Conservation (phyloP, 768 basidiomycete species). For the Pleurotus citrinopileatus region DNA sequence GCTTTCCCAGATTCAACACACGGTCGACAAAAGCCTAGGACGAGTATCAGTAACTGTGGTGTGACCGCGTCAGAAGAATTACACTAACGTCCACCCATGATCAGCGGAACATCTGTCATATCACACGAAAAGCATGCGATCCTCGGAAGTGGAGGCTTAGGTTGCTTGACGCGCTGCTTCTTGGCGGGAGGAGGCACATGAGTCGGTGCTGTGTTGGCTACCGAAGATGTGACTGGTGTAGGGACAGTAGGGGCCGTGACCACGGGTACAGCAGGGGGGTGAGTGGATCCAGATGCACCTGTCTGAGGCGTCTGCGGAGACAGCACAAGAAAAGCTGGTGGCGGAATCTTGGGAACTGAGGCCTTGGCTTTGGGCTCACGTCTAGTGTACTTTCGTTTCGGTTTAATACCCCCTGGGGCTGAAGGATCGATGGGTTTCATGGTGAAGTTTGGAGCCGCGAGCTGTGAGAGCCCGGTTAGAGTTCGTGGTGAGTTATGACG, state of each 20-base stretch:
- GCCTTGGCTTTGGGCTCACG: slow-evolving; percentile 21
- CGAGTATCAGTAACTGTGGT: not conserved
- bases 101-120: slow-evolving; percentile 69
- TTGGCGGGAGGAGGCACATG: slow-evolving; percentile 28
- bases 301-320: not conserved
- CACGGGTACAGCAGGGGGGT: not conserved
- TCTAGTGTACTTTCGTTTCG: slow-evolving; percentile 24
- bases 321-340: slow-evolving; percentile 2
- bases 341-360: not conserved
- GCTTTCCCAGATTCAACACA: slow-evolving; percentile 58
- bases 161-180: slow-evolving; percentile 35
- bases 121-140: slow-evolving; percentile 61
- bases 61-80: not conserved
- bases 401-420: slow-evolving; percentile 24
- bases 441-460: slow-evolving; percentile 41
- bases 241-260: not conserved
- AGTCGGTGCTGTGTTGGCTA: slow-evolving; percentile 2
- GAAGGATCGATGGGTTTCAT: slow-evolving; percentile 61
- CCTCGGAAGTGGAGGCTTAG: slow-evolving; percentile 29
- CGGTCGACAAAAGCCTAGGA: slow-evolving; percentile 62
- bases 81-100: slow-evolving; percentile 69
- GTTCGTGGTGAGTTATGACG: slow-evolving; percentile 13
- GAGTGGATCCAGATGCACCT: not conserved
- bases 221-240: not conserved
- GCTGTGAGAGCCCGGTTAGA: slow-evolving; percentile 24